Evolutionary conservation across 1,139 yeast genomes (phyloP), one percentile per base, ranked within the genome.

Genomic region (Yamadazyma kanchanaburiensis): DNA sequence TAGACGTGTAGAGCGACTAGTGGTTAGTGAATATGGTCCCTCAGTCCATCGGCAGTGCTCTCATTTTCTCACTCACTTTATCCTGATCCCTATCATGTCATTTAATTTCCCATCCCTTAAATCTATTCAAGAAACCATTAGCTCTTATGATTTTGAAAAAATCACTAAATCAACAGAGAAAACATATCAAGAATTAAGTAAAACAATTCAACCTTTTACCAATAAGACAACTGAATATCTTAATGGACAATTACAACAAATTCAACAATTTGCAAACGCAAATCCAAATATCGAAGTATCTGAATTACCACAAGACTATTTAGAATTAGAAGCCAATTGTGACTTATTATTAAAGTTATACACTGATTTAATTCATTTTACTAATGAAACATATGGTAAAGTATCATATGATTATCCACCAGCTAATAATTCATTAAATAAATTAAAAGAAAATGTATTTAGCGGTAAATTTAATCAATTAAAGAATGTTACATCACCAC

Each of bases 361-460:
- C 57, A 74, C 76, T 39, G 78, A 77, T 50, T 62, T 79, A 40
- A 63, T 80, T 33, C 64, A 68, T 17, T 74, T 76, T 43, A 74
- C 83, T 25, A 55, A 56, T 38, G 77, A 70, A 34, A 81, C 83
- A 35, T 81, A 71, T 48, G 82, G 70, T 44, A 70, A 78, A 36
- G 77, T 77, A 32, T 74, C 81, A 29, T 81, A 81, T 52, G 89
- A 81, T 51, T 80, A 79, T 45, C 88, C 88, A 18, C 87, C 87
- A 22, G 83, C 81, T 31, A 64, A 79, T 52, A 57, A 60, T 24
- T 63, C 74, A 7, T 43, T 68, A 27, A 52, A 49, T 49, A 64
- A 59, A 43, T 42, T 67, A 52, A 74, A 45, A 73, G 83, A 64
- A 48, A 72, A 74, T 38, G 58, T 74, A 10, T 55, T 79, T 32